These are phyloP conservation scores for Kentomonas sorsogonicus DNA, from an alignment of 208 protist genomes.

Conservation along the genomic window DNA sequence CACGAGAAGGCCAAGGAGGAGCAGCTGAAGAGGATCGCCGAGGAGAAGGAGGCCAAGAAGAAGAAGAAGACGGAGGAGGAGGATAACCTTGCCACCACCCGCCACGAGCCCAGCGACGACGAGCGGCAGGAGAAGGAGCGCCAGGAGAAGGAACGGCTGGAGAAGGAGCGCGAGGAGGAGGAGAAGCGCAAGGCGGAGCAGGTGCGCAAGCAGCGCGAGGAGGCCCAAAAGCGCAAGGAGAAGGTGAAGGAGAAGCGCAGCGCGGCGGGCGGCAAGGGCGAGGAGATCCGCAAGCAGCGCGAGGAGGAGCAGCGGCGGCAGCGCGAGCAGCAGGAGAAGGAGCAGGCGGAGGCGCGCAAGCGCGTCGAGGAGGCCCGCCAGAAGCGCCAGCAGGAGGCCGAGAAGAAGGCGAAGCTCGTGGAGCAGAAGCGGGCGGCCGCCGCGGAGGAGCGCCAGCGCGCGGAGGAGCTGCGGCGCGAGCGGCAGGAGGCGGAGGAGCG, in stretches of 20 bases:
- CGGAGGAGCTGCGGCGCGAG: constrained; percentile 33
- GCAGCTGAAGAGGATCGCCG: constrained; percentile 18
- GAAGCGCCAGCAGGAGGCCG: constrained; percentile 14
- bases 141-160: constrained; percentile 14
- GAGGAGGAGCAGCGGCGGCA: constrained; percentile 12
- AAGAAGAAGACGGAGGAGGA: constrained; percentile 22
- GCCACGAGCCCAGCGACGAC: constrained; percentile 17
- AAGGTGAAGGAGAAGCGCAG: constrained; percentile 18
- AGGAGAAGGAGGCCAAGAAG: constrained; percentile 35
- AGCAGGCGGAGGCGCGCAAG: constrained; percentile 14
- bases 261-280: constrained; percentile 6
- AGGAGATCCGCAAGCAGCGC: no score
- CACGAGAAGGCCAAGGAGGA: constrained; percentile 19
- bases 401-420: constrained; percentile 26
- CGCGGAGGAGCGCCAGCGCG: constrained; percentile 29
- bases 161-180: constrained; percentile 25
- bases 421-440: constrained; percentile 26
- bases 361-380: constrained; percentile 11
- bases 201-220: constrained; percentile 24
- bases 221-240: constrained; percentile 10
- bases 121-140: constrained; percentile 18
- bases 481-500: constrained; percentile 39
- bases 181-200: constrained; percentile 25
- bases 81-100: constrained; percentile 13
- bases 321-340: constrained; percentile 17